Evolutionary conservation across 805 yeast genomes (phyloP), one percentile per base, ranked within the genome.

Genomic region (Starmerella sp.): DNA sequence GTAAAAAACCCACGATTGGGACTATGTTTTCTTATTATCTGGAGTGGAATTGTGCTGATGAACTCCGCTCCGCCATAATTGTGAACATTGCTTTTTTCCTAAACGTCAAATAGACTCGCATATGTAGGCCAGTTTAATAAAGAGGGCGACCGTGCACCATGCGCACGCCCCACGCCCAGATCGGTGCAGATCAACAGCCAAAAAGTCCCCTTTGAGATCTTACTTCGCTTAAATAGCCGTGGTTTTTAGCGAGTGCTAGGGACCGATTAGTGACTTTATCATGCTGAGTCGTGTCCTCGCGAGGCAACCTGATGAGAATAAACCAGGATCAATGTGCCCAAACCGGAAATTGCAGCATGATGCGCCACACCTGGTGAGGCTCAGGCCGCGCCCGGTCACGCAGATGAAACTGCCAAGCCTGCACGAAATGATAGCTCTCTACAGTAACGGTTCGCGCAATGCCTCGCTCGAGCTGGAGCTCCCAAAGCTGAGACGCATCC

Each of bases 121-220:
- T 39, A 15, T 6, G 7, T 39, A 39, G 1, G 10, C 4, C 29
- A 39, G 43, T 3, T 39, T 39, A 13, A 5, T 32, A 17, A 6
- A 39, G 28, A 39, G 29, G 22, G 22, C 22, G 22, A 22, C 45
- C 32, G 3, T 42, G n/a, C 45, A n/a, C 17, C n/a, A 13, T 15
- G 29, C 43, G 32, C 7, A 42, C 35, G 35, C 15, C 32, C 45
- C 35, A 31, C 36, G 22, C 36, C 34, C 28, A 15, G 49, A 46
- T 46, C 49, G 49, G 49, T 34, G n/a, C 37, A 17, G 49, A 46
- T 46, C 49, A 46, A 46, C 31, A 46, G 49, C 39, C 49, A 46
- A 34, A 43, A 14, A 43, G 13, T 13, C 31, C 6, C 32, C 11
- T 32, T 14, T n/a, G 8, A 4, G 31, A 32, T 34, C 39, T 22